Evolutionary conservation across 2,329 filamentous ascomycete species (phyloP).

Genomic region (Aspergillus sp.): DNA sequence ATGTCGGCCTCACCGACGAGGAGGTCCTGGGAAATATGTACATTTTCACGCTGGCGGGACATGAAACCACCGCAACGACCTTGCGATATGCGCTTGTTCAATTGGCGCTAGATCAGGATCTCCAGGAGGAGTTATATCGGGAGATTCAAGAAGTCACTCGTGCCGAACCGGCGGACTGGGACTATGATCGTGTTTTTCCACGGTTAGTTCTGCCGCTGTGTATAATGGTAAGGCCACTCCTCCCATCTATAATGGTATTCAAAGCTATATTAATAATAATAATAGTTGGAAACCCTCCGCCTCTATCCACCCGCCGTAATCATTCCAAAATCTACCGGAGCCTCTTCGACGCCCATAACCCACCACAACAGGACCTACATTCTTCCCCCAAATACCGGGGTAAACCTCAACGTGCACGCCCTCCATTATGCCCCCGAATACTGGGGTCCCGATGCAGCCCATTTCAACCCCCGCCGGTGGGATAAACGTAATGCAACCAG

Average conservation of each 20-base stretch:
- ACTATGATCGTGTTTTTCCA: conserved; percentile 33
- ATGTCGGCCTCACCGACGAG: conserved; percentile 8
- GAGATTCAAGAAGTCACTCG: conserved; percentile 27
- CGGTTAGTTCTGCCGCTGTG: conserved; percentile 23
- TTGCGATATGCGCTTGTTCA: conserved; percentile 38
- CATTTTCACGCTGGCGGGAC: conserved; percentile 44
- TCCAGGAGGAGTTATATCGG: conserved; percentile 41
- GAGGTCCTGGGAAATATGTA: conserved; percentile 47
- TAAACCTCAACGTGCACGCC: conserved; percentile 10
- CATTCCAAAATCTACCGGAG: conserved; percentile 22
- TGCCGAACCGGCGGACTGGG: conserved; percentile 19
- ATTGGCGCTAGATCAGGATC: conserved; percentile 37
- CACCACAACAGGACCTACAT: conserved; percentile 7
- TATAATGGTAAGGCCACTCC: conserved; percentile 13
- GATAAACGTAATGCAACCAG: conserved; percentile 13
- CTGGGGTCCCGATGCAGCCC: conserved; percentile 12
- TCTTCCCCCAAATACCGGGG: conserved; percentile 8
- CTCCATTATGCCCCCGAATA: conserved; percentile 16
- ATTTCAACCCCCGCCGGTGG: conserved; percentile 14
- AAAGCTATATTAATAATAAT: neutral
- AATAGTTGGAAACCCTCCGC: conserved; percentile 39
- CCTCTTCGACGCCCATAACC: conserved; percentile 6
- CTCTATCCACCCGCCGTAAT: conserved; percentile 30
- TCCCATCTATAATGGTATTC: neutral
- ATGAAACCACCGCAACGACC: conserved; percentile 44